Percentiles rank a stretch among this genome's conserved stretches.
phyloP scores from a whole-genome alignment of 345 rosid species.

The Fremontodendron californicum region DNA sequence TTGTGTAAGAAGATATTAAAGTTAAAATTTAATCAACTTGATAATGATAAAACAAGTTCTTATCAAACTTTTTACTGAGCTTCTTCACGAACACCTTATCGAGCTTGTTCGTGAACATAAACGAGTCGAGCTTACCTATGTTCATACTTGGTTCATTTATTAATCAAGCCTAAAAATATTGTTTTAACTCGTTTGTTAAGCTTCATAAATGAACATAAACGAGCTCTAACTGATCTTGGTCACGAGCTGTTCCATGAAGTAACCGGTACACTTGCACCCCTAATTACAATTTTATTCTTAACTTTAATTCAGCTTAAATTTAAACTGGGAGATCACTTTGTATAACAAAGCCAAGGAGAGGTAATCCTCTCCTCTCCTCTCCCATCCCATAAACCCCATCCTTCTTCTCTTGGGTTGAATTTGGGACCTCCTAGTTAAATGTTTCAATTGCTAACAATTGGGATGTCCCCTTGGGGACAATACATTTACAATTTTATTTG shows the following conservation, averaged over 20 bases:
- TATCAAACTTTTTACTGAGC: neutral
- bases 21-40: neutral
- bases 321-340: neutral
- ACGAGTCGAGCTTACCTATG: neutral
- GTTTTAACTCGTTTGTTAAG: constrained; percentile 5
- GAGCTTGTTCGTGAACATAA: neutral
- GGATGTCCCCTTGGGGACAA: neutral
- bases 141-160: neutral
- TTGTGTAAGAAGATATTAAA: neutral
- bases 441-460: neutral
- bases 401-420: neutral
- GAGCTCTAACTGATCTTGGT: neutral
- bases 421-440: neutral
- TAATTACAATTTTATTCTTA: neutral
- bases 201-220: neutral
- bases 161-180: neutral
- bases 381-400: neutral
- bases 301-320: neutral
- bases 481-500: neutral
- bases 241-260: neutral
- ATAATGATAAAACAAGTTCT: neutral
- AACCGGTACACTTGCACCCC: neutral
- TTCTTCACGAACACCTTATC: neutral
- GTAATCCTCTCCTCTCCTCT: neutral
- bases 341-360: neutral